Conservation (phyloP, 345 rosid genomes). For the Dipteronia sinensis region DNA sequence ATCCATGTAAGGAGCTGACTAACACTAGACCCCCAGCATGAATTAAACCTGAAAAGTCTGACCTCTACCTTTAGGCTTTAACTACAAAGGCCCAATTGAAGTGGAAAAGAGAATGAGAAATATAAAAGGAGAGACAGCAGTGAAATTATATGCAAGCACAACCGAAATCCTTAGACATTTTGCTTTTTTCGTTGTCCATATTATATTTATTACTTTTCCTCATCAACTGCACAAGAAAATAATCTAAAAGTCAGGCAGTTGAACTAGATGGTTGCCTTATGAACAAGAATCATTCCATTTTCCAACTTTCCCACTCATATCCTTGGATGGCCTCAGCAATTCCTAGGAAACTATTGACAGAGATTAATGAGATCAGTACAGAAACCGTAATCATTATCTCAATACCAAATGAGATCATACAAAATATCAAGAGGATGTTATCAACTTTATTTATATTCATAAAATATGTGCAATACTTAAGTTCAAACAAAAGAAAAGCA, state of each 20-base stretch:
- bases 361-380: neutral
- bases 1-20: too few species aligned
- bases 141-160: neutral
- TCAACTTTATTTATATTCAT: neutral
- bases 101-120: too few species aligned
- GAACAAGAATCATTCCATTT: neutral
- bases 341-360: neutral
- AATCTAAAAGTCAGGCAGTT: neutral
- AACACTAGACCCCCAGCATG: too few species aligned
- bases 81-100: neutral
- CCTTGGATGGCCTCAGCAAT: neutral
- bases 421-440: neutral
- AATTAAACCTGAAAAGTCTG: neutral
- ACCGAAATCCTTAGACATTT: neutral
- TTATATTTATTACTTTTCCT: neutral
- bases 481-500: neutral
- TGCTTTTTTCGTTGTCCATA: neutral
- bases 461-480: neutral
- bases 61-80: constrained; percentile 6
- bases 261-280: neutral
- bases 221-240: neutral
- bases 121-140: neutral
- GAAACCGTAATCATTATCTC: too few species aligned
- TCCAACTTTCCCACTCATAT: neutral
- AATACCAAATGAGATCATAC: too few species aligned